These are phyloP conservation scores for Clavispora santaluciae DNA, from an alignment of 805 yeast species.

Conservation along the genomic window DNA sequence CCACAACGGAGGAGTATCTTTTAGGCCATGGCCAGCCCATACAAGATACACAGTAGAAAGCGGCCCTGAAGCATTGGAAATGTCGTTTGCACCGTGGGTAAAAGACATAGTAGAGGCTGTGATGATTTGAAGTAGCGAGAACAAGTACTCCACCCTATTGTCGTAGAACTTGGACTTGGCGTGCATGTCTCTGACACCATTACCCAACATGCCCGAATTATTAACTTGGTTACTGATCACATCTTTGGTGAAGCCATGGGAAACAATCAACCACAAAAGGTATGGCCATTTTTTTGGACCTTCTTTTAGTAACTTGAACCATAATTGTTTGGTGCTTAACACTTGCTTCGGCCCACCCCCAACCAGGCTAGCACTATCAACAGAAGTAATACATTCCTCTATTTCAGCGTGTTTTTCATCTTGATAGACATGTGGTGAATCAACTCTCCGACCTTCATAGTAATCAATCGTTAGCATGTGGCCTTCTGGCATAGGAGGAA, in stretches of 20 bases:
- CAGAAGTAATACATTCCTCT: slow-evolving; percentile 12
- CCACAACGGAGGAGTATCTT: slow-evolving; percentile 67
- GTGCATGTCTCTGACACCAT: slow-evolving; percentile 49
- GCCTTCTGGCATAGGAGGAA: slow-evolving; percentile 66
- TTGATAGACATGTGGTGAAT: slow-evolving; percentile 11
- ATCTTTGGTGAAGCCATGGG: slow-evolving; percentile 64
- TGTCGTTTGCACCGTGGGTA: slow-evolving; percentile 80
- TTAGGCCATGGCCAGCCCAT: slow-evolving; percentile 52
- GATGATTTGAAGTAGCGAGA: slow-evolving; percentile 62
- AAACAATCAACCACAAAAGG: slow-evolving; percentile 43
- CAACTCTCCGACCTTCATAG: slow-evolving; percentile 53
- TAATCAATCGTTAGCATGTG: slow-evolving; percentile 54
- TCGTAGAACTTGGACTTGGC: slow-evolving; percentile 60
- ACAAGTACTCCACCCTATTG: slow-evolving; percentile 64
- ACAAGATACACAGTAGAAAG: slow-evolving; percentile 58
- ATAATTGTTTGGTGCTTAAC: slow-evolving; percentile 34
- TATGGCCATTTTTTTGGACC: slow-evolving; percentile 54
- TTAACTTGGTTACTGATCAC: slow-evolving; percentile 47
- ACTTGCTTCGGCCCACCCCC: slow-evolving; percentile 17
- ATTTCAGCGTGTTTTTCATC: slow-evolving; percentile 12
- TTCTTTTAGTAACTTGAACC: slow-evolving; percentile 37
- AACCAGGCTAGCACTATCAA: slow-evolving; percentile 7
- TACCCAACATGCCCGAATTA: slow-evolving; percentile 37
- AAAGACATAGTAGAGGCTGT: slow-evolving; percentile 79
- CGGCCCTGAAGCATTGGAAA: slow-evolving; percentile 76